Percentiles rank a stretch among this genome's conserved stretches.
Evolutionary conservation across 371 early-diverging fungal genomes (phyloP).

Genomic region (Batrachochytrium dendrobatidis): DNA sequence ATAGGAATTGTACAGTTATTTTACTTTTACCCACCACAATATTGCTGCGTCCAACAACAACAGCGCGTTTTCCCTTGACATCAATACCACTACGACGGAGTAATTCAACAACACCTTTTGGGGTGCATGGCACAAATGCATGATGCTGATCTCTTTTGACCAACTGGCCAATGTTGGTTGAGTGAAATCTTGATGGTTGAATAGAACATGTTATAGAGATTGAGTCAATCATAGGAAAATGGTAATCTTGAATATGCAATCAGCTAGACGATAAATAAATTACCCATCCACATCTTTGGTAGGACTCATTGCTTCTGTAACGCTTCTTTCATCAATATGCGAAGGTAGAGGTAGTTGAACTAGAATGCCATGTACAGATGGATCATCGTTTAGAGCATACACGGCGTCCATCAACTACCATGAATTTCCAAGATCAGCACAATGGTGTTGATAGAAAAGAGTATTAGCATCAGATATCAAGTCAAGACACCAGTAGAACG

Average conservation of each 20-base stretch:
- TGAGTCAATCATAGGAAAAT: background rate
- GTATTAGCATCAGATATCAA: too few species aligned
- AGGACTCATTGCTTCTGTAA: constrained; percentile 75
- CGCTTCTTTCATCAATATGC: constrained; percentile 62
- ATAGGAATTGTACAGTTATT: too few species aligned
- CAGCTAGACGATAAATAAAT: constrained; percentile 7
- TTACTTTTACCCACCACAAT: too few species aligned
- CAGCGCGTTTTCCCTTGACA: constrained; percentile 73
- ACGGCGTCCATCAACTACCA: constrained; percentile 48
- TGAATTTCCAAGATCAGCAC: too few species aligned
- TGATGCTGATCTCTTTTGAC: constrained; percentile 69
- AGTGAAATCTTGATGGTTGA: constrained; percentile 59
- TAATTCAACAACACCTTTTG: constrained; percentile 81
- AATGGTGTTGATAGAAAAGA: too few species aligned
- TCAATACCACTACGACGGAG: constrained; percentile 53
- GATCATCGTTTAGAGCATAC: constrained; percentile 65
- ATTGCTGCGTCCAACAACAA: constrained; percentile 88
- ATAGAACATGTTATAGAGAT: too few species aligned
- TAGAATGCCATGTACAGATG: constrained; percentile 77
- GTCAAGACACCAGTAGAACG: too few species aligned
- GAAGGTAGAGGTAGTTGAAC: constrained; percentile 95
- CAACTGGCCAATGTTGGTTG: constrained; percentile 82
- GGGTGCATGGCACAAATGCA: constrained; percentile 87
- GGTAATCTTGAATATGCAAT: background rate
- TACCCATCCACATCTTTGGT: constrained; percentile 95